Conservation (phyloP, 495 filamentous ascomycete species). For the Cercophora scortea region DNA sequence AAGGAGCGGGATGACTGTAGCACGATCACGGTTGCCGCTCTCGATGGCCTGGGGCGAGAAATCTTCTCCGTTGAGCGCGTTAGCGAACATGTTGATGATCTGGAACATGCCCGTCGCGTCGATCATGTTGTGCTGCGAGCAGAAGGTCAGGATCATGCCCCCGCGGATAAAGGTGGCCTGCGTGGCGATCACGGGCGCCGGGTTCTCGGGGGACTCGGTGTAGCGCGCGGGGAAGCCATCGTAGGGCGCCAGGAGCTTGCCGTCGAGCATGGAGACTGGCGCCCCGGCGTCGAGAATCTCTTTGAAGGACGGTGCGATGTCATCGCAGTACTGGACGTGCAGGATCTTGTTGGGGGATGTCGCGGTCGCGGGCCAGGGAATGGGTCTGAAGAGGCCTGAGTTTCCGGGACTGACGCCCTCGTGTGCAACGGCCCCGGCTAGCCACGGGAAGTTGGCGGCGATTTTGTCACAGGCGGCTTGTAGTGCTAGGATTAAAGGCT, state of each 20-base stretch:
- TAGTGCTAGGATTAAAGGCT: conserved; percentile 14
- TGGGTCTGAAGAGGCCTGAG: background rate
- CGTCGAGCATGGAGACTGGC: background rate
- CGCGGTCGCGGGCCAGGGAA: background rate
- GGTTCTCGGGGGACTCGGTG: conserved; percentile 13
- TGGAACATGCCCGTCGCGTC: conserved; percentile 32
- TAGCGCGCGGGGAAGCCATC: conserved; percentile 25
- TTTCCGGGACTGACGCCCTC: background rate
- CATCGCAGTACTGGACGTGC: background rate
- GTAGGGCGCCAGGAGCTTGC: conserved; percentile 7
- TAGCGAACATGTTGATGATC: conserved; percentile 26
- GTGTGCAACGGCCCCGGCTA: background rate
- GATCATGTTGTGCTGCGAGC: conserved; percentile 35
- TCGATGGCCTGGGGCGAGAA: conserved; percentile 12
- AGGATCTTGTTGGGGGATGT: background rate
- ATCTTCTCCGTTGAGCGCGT: conserved; percentile 15
- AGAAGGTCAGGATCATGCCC: conserved; percentile 13
- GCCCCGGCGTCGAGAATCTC: background rate
- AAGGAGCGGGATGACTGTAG: conserved; percentile 24
- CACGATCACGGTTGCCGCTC: conserved; percentile 27
- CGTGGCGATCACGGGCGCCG: conserved; percentile 24
- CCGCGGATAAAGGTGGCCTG: conserved; percentile 31
- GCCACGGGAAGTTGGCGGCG: conserved; percentile 18
- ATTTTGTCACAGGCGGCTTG: conserved; percentile 21
- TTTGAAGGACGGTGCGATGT: background rate